A percentile compares a stretch with the other conserved stretches of the same genome.
Evolutionary conservation across 768 basidiomycete species (phyloP).

Genomic region (Coprinopsis sp.): DNA sequence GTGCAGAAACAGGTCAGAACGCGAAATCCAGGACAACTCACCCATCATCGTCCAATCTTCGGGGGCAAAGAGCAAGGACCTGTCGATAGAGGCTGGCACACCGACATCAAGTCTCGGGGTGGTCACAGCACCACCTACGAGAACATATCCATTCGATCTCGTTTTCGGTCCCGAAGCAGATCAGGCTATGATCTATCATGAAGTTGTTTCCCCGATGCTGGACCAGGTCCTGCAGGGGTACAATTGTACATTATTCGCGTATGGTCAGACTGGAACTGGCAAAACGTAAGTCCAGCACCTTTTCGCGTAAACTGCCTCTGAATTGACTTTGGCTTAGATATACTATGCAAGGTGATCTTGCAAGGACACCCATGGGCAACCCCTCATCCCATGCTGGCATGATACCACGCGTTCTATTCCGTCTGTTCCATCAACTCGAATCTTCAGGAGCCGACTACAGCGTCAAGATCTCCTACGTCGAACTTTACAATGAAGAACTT

Average conservation of each 20-base stretch:
- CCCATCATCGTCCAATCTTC: slow-evolving; percentile 80
- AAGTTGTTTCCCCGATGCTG: slow-evolving; percentile 90
- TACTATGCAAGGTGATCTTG: slow-evolving; percentile 96
- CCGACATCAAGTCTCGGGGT: slow-evolving; percentile 70
- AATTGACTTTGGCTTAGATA: slow-evolving; percentile 41
- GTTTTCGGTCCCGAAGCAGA: slow-evolving; percentile 98
- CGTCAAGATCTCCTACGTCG: slow-evolving; percentile 91
- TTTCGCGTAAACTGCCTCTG: slow-evolving; percentile 4
- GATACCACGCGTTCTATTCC: slow-evolving; percentile 90
- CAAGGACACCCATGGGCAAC: slow-evolving; percentile 77
- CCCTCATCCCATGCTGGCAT: slow-evolving; percentile 90
- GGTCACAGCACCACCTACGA: slow-evolving; percentile 65
- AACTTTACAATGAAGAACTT: slow-evolving; percentile 97
- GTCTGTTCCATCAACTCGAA: slow-evolving; percentile 86
- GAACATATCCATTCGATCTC: slow-evolving; percentile 91
- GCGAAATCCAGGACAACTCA: slow-evolving; percentile 81
- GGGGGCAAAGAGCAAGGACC: slow-evolving; percentile 69
- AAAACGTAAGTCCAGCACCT: slow-evolving; percentile 74
- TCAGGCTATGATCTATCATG: slow-evolving; percentile 89
- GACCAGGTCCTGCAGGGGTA: slow-evolving; percentile 93
- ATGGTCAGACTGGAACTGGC: slow-evolving; percentile 97
- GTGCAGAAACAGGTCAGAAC: slow-evolving; percentile 79
- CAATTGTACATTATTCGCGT: slow-evolving; percentile 96
- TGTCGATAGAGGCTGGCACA: slow-evolving; percentile 75
- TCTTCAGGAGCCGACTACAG: slow-evolving; percentile 74